Conservation (phyloP, 2,329 filamentous ascomycete species). For the Xylariaceae sp. region DNA sequence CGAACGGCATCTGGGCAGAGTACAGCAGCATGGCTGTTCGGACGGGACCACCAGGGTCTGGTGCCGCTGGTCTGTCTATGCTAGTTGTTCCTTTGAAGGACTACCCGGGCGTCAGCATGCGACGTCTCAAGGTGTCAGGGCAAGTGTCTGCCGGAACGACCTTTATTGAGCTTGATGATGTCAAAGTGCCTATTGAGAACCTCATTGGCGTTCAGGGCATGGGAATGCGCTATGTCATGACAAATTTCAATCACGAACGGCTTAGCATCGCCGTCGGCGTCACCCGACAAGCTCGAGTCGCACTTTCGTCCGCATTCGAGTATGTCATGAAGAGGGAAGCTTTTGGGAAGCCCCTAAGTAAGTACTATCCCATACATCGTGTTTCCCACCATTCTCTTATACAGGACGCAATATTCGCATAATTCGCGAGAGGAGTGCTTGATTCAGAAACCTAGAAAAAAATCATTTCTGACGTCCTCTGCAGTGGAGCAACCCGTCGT, state of each 20-base stretch:
- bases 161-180: conserved; percentile 78
- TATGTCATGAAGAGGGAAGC: conserved; percentile 49
- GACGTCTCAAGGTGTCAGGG: conserved; percentile 70
- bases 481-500: conserved; percentile 76
- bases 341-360: conserved; percentile 54
- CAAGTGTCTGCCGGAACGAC: conserved; percentile 72
- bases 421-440: background rate
- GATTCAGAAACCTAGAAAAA: background rate
- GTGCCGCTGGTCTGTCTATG: conserved; percentile 68
- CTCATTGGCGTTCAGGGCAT: conserved; percentile 72
- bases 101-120: conserved; percentile 70
- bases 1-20: conserved; percentile 74
- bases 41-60: conserved; percentile 66
- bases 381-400: background rate
- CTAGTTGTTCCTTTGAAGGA: conserved; percentile 74
- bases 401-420: too few species aligned
- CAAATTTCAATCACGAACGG: conserved; percentile 82
- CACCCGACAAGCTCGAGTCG: conserved; percentile 63
- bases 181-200: conserved; percentile 73
- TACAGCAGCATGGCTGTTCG: conserved; percentile 75
- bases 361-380: background rate
- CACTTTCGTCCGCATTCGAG: conserved; percentile 46
- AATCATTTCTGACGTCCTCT: background rate
- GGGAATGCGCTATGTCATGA: conserved; percentile 77
- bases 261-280: conserved; percentile 70